phyloP scores from a whole-genome alignment of 1,284 basidiomycete genomes.

The Bondarzewia mesenterica region DNA sequence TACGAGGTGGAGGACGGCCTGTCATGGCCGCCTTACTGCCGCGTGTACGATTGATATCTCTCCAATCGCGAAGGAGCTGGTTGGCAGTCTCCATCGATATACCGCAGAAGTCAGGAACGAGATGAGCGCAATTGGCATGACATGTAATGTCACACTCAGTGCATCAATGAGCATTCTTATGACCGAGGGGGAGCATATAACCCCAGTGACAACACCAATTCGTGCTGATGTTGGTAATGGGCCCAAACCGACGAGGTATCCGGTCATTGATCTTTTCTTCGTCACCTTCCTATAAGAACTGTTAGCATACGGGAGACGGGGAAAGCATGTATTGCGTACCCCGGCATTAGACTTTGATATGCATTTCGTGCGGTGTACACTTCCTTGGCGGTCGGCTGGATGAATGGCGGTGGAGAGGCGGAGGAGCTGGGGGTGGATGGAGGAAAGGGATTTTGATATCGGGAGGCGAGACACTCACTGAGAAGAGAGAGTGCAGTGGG shows the following conservation, averaged over 20 bases:
- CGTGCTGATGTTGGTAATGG: conserved; percentile 94
- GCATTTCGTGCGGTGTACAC: conserved; percentile 98
- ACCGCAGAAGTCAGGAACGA: conserved; percentile 98
- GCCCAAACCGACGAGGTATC: conserved; percentile 97
- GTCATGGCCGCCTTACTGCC: conserved; percentile 31
- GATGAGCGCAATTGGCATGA: conserved; percentile 95
- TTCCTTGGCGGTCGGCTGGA: too few relatives aligned
- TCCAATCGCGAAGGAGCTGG: conserved; percentile 84
- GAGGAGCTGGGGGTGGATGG: too few relatives aligned
- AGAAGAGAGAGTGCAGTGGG: too few relatives aligned
- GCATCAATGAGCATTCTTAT: conserved; percentile 95
- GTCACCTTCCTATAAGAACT: conserved; percentile 72
- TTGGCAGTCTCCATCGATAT: conserved; percentile 99
- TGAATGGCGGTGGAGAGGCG: too few relatives aligned
- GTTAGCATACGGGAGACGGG: conserved; percentile 7
- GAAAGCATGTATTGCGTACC: conserved; percentile 51
- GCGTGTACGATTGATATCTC: conserved; percentile 66
- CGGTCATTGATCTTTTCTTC: conserved; percentile 99
- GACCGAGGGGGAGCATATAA: conserved; percentile 93
- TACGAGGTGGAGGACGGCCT: conserved; percentile 14
- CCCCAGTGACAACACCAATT: conserved; percentile 99
- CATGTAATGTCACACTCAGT: conserved; percentile 95
- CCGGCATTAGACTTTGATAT: conserved; percentile 95
- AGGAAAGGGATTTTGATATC: too few relatives aligned
- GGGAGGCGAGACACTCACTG: too few relatives aligned